These are phyloP conservation scores for Fusarium oxysporum DNA, from an alignment of 2,329 filamentous ascomycete species.

Conservation along the genomic window DNA sequence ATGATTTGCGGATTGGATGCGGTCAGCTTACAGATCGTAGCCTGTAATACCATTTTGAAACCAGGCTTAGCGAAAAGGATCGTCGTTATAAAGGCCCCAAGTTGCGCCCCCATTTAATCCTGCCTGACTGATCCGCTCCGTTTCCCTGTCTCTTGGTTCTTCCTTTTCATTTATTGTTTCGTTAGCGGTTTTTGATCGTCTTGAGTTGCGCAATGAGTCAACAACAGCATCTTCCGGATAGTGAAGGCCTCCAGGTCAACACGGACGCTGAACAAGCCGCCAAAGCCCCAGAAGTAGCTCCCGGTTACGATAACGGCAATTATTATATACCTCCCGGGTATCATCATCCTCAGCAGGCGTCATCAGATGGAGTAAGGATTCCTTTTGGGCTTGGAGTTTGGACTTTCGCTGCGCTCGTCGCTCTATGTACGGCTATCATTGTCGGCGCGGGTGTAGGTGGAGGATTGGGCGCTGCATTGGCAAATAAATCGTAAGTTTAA, in stretches of 20 bases:
- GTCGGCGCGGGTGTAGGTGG: conserved; percentile 34
- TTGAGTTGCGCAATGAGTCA: conserved; percentile 20
- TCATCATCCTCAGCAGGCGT: neutral
- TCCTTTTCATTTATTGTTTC: neutral
- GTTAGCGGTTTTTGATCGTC: neutral
- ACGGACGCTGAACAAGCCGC: conserved; percentile 16
- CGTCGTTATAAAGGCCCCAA: conserved; percentile 17
- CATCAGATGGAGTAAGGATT: neutral
- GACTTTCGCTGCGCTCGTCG: conserved; percentile 31
- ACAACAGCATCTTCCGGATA: conserved; percentile 6
- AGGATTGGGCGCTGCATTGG: conserved; percentile 30
- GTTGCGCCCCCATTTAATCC: neutral
- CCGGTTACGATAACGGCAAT: neutral
- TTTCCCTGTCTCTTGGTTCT: neutral
- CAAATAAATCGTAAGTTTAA: conserved; percentile 22
- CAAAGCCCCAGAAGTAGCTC: conserved; percentile 27
- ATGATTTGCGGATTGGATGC: conserved; percentile 29
- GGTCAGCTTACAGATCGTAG: conserved; percentile 34
- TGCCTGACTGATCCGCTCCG: neutral
- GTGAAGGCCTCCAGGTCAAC: conserved; percentile 35
- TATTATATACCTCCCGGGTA: conserved; percentile 25
- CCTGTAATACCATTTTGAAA: conserved; percentile 15
- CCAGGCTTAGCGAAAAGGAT: conserved; percentile 6
- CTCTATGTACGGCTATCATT: conserved; percentile 26
- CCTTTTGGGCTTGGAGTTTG: conserved; percentile 35